A percentile compares a stretch with the other conserved stretches of the same genome.
These are phyloP conservation scores for Tetrapisispora fleetii DNA, from an alignment of 805 yeast species.

Conservation along the genomic window DNA sequence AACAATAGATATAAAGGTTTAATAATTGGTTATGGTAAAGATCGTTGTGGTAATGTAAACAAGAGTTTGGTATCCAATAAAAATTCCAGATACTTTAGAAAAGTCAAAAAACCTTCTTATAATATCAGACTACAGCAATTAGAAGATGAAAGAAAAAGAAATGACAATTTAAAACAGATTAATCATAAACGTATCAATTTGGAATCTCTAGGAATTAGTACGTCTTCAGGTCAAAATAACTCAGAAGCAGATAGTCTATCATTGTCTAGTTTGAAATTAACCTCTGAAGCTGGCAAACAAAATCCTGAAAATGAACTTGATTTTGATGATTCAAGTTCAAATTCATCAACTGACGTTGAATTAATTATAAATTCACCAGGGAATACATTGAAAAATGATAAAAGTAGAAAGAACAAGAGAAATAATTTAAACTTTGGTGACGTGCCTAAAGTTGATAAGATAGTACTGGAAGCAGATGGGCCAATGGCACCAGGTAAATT, in stretches of 20 bases:
- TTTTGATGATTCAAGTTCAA: neutral
- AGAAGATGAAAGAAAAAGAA: constrained; percentile 26
- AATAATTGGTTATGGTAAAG: constrained; percentile 63
- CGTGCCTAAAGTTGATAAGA: constrained; percentile 9
- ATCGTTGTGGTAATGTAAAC: constrained; percentile 59
- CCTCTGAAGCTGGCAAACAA: too few relatives aligned
- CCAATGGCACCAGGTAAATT: constrained; percentile 22
- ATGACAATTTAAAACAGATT: constrained; percentile 9
- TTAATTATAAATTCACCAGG: constrained; percentile 2
- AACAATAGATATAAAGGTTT: constrained; percentile 41
- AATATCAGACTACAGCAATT: constrained; percentile 18
- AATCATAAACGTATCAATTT: constrained; percentile 1
- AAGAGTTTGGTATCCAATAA: constrained; percentile 39
- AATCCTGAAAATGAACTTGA: neutral
- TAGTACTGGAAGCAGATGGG: constrained; percentile 15
- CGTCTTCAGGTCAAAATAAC: neutral
- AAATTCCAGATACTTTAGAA: constrained; percentile 33
- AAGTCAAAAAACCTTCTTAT: constrained; percentile 30
- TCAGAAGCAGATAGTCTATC: neutral
- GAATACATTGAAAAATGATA: constrained; percentile 4
- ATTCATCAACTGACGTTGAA: constrained; percentile 2
- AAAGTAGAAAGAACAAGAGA: neutral
- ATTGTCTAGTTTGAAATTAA: neutral
- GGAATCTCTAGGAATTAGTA: constrained; percentile 12
- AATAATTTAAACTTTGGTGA: neutral